A percentile compares a stretch with the other conserved stretches of the same genome.
Evolutionary conservation across 2,329 filamentous ascomycete species (phyloP).

Genomic region (Phaeoacremonium minimum): DNA sequence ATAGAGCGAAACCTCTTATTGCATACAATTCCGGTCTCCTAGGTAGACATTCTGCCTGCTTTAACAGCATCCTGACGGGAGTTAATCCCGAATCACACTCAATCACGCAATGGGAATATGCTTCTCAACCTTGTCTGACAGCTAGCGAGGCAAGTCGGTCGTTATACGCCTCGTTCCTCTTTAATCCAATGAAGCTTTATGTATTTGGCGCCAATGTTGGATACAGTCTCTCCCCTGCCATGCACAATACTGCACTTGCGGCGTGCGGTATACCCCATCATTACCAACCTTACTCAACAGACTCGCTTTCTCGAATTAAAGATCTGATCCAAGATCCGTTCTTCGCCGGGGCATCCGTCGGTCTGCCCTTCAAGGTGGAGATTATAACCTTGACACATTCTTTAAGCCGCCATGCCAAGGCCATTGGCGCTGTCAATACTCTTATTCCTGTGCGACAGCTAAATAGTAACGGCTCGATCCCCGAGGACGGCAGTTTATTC

Average conservation of each 20-base stretch:
- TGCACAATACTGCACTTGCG: conserved; percentile 69
- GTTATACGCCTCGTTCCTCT: conserved; percentile 62
- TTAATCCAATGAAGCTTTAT: conserved; percentile 67
- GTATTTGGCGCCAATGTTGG: conserved; percentile 69
- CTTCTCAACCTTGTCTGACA: conserved; percentile 43
- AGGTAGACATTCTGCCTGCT: conserved; percentile 61
- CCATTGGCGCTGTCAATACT: conserved; percentile 74
- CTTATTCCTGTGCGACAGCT: conserved; percentile 65
- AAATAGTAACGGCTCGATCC: conserved; percentile 51
- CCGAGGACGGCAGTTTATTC: conserved; percentile 47
- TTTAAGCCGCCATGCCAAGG: conserved; percentile 66
- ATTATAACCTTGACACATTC: conserved; percentile 65
- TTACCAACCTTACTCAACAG: conserved; percentile 61
- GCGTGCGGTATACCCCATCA: conserved; percentile 65
- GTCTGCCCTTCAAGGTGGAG: conserved; percentile 71
- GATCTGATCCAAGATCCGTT: conserved; percentile 59
- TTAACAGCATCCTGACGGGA: conserved; percentile 61
- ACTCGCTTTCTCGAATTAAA: conserved; percentile 58
- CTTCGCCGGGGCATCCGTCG: conserved; percentile 70
- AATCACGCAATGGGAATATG: conserved; percentile 11
- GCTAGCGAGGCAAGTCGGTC: conserved; percentile 60
- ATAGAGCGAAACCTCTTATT: conserved; percentile 48
- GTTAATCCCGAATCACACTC: conserved; percentile 43
- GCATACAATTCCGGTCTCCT: conserved; percentile 61
- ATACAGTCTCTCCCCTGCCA: conserved; percentile 71